Percentiles rank a stretch among this genome's conserved stretches.
Conservation (phyloP, 2,329 filamentous ascomycete species). For the Scedosporium dehoogii region DNA sequence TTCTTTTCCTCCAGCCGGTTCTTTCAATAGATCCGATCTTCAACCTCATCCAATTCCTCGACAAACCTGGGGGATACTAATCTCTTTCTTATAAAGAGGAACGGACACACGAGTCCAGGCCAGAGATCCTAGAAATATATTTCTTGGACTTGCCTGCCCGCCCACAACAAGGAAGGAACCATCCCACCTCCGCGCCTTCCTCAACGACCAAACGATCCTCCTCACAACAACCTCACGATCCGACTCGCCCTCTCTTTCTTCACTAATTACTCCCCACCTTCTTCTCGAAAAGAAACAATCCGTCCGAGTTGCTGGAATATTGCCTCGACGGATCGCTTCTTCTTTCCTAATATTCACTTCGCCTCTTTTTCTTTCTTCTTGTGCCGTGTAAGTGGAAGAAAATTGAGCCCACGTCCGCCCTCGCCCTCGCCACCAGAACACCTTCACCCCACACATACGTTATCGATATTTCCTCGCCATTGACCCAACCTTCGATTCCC, state of each 20-base stretch:
- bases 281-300: background rate
- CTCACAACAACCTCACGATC: background rate
- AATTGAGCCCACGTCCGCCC: background rate
- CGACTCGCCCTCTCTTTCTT: background rate
- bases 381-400: conserved; percentile 1
- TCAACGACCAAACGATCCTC: background rate
- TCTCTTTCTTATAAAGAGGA: background rate
- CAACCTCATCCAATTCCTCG: background rate
- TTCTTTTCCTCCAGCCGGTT: background rate
- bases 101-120: background rate
- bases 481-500: background rate
- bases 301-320: conserved; percentile 8
- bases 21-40: background rate
- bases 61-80: background rate
- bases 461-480: background rate
- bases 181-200: background rate
- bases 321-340: conserved; percentile 4
- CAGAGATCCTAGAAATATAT: background rate
- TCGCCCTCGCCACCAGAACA: background rate
- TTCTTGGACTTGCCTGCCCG: background rate
- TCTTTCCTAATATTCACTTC: background rate
- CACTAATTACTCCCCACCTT: background rate
- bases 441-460: background rate
- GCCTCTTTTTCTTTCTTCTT: background rate
- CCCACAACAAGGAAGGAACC: background rate